A percentile compares a stretch with the other conserved stretches of the same genome.
Evolutionary conservation across 73 alveolate genomes (phyloP).

Genomic region (Paramecium sexaurelia): DNA sequence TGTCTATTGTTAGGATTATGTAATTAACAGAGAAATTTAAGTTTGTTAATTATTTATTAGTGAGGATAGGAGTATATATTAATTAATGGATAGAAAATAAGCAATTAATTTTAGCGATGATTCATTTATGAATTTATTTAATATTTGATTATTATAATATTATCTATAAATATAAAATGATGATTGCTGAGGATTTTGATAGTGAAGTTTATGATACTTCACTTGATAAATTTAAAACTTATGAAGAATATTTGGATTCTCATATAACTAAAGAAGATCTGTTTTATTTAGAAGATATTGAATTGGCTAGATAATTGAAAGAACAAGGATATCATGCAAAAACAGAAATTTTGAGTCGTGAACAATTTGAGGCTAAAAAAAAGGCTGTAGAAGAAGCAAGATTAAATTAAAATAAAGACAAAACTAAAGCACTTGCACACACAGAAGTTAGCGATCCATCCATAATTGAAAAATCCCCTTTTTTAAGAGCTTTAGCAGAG

Average conservation of each 20-base stretch:
- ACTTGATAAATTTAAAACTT: constrained; percentile 85
- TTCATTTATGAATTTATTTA: background rate
- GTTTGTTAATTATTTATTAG: background rate
- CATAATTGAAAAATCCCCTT: constrained; percentile 71
- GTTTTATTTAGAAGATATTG: constrained; percentile 95
- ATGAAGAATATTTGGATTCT: constrained; percentile 92
- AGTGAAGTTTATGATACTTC: constrained; percentile 73
- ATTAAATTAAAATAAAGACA: constrained; percentile 77
- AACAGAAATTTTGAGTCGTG: constrained; percentile 94
- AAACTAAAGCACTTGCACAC: constrained; percentile 76
- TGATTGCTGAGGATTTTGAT: constrained; percentile 71
- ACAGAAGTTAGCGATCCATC: constrained; percentile 61
- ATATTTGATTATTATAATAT: constrained; percentile 29
- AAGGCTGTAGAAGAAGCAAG: constrained; percentile 93
- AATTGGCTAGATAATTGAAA: constrained; percentile 94
- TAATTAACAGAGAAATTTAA: background rate
- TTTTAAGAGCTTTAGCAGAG: constrained; percentile 87
- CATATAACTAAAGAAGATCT: constrained; percentile 91
- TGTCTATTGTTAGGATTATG: background rate
- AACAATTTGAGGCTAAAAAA: constrained; percentile 89
- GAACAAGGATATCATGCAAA: constrained; percentile 95
- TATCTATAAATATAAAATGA: background rate
- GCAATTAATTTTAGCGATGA: constrained; percentile 38
- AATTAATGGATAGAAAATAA: constrained; percentile 10
- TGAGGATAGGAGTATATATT: background rate